Base-by-base conservation (phyloP, 768 basidiomycete genomes). In the Tricholomella constricta region DNA sequence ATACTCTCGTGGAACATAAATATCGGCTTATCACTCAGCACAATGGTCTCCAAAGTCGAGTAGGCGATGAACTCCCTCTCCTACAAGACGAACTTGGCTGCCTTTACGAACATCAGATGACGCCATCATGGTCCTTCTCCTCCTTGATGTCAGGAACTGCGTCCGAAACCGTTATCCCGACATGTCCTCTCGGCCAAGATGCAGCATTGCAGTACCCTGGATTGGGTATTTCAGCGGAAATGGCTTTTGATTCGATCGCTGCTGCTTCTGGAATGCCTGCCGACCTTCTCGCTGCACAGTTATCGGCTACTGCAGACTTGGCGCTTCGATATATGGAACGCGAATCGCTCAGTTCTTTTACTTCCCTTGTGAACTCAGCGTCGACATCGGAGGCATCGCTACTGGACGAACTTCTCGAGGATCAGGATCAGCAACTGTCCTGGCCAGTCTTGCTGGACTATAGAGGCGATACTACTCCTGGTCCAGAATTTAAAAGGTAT, bases 401-500 rank as follows among this genome's bases (percentile, higher is more conserved):
- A 32, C 38, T 54, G 31, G 49, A 42, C 20, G 52, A 52, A 47
- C 41, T 50, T 37, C 47, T 45, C 17, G 37, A 45, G n/a, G 38
- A 37, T 14, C n/a, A n/a, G 22, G 26, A 25, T 26, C 45, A 23
- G 10, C 20, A 4, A n/a, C n/a, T n/a, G n/a, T n/a, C 49, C 27
- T 58, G 51, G 59, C 29, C 46, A 38, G 20, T 53, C 8, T 15
- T 51, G 37, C 32, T 44, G 17, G 10, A 43, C 19, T 15, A 31
- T 22, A 11, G 20, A 25, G 40, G 19, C 8, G 48, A 42, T 10
- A 36, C 34, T 7, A 62, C 66, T 12, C 51, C 68, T 36, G 62
- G 65, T 47, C 59, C 62, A 11, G 67, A 69, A 45, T 56, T 73
- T 22, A 76, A 76, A 37, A 69, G 72, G 67, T 70, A 68, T 51